phyloP scores from a whole-genome alignment of 495 filamentous ascomycete genomes.

The Aspergillus heteromorphus region DNA sequence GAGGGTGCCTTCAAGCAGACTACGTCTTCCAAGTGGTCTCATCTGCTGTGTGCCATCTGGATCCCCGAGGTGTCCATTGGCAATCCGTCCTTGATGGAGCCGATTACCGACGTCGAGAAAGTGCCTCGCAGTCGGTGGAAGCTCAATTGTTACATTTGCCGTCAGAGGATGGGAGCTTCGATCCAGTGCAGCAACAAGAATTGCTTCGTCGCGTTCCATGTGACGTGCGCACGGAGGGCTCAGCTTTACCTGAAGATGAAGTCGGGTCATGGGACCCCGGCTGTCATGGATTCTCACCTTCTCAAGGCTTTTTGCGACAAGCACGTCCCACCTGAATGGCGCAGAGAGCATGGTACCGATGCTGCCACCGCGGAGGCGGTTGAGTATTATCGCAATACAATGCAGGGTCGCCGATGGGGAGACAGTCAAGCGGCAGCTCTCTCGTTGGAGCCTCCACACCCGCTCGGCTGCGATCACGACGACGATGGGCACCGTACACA shows the following conservation, averaged over 20 bases:
- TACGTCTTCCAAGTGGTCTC: slow-evolving; percentile 89
- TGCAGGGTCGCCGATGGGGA: slow-evolving; percentile 84
- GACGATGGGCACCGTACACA: slow-evolving; percentile 30
- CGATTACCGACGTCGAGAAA: slow-evolving; percentile 95
- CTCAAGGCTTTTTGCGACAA: slow-evolving; percentile 95
- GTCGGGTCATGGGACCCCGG: slow-evolving; percentile 69
- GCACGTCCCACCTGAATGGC: slow-evolving; percentile 87
- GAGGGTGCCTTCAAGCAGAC: slow-evolving; percentile 99
- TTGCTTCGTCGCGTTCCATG: slow-evolving; percentile 97
- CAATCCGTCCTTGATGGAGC: slow-evolving; percentile 97
- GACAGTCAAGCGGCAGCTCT: slow-evolving; percentile 85
- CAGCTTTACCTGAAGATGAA: slow-evolving; percentile 96
- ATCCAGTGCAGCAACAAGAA: slow-evolving; percentile 98
- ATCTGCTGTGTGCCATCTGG: slow-evolving; percentile 96
- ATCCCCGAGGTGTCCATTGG: slow-evolving; percentile 94
- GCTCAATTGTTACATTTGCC: slow-evolving; percentile 92
- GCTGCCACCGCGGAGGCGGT: slow-evolving; percentile 60
- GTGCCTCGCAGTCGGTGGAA: slow-evolving; percentile 93
- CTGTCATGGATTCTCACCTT: slow-evolving; percentile 80
- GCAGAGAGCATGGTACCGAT: slow-evolving; percentile 76
- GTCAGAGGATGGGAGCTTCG: slow-evolving; percentile 94
- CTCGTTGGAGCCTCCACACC: slow-evolving; percentile 62
- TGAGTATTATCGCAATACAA: slow-evolving; percentile 78
- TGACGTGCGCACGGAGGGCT: slow-evolving; percentile 86
- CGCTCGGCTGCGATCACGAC: slow-evolving; percentile 38